phyloP scores from a whole-genome alignment of 2,329 filamentous ascomycete species.

The Diaporthe citri region DNA sequence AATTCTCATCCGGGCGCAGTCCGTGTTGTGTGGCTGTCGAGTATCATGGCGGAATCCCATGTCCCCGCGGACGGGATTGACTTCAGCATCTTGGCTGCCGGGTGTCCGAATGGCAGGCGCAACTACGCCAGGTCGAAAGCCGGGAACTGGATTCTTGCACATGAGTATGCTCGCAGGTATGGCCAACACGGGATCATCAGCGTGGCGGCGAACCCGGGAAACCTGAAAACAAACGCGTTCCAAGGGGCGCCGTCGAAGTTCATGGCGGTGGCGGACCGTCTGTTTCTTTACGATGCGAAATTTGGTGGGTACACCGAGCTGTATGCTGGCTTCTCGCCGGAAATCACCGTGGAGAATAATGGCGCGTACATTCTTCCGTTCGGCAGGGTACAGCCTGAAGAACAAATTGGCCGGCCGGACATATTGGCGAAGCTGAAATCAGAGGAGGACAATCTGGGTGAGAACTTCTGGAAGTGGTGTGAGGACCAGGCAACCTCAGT shows the following conservation, averaged over 20 bases:
- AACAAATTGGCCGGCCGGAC: neutral
- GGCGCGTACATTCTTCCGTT: constrained; percentile 26
- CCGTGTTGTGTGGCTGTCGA: constrained; percentile 39
- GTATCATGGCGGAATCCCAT: constrained; percentile 9
- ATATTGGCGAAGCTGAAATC: neutral
- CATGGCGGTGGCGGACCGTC: neutral
- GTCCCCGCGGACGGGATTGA: constrained; percentile 23
- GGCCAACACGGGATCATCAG: constrained; percentile 44
- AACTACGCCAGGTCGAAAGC: constrained; percentile 47
- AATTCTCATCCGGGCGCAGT: constrained; percentile 3
- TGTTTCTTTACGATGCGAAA: constrained; percentile 42
- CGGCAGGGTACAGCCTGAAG: constrained; percentile 11
- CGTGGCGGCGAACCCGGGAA: constrained; percentile 47
- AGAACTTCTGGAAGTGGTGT: constrained; percentile 26
- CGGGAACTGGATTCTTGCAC: constrained; percentile 43
- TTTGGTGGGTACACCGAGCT: constrained; percentile 56
- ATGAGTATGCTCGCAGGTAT: constrained; percentile 45
- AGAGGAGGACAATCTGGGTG: constrained; percentile 10
- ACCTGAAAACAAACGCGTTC: constrained; percentile 45
- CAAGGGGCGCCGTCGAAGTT: constrained; percentile 12
- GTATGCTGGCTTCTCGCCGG: constrained; percentile 53
- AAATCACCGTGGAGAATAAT: constrained; percentile 48
- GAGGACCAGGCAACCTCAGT: constrained; percentile 9
- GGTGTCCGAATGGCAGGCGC: neutral
- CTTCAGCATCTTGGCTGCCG: constrained; percentile 28